phyloP scores from a whole-genome alignment of 306 rosid genomes.

The Carpinus viminea region DNA sequence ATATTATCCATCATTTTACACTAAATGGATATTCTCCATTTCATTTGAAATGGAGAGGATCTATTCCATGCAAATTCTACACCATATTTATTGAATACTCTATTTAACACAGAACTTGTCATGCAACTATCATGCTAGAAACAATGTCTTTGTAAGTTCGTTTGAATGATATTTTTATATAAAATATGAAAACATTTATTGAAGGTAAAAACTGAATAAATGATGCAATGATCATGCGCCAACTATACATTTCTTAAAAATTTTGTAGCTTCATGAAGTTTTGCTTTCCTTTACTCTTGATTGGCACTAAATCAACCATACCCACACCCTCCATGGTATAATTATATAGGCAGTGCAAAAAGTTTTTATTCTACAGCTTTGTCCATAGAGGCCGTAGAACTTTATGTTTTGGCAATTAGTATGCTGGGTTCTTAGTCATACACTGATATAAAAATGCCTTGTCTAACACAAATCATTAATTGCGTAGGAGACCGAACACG shows the following conservation, averaged over 20 bases:
- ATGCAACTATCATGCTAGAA: not conserved
- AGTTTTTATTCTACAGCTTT: not conserved
- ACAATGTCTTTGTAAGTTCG: not conserved
- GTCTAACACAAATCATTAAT: not conserved
- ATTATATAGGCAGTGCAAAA: not conserved
- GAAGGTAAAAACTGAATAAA: no score
- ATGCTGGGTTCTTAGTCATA: no score
- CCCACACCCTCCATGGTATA: slow-evolving; percentile 5
- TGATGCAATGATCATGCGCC: not conserved
- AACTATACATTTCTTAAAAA: not conserved
- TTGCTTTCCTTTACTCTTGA: not conserved
- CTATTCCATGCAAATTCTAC: slow-evolving; percentile 30
- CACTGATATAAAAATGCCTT: not conserved
- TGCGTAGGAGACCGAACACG: slow-evolving; percentile 59
- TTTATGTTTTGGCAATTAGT: no score
- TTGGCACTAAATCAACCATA: slow-evolving; percentile 4
- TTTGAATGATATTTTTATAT: no score
- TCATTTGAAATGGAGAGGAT: no score
- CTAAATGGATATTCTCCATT: no score
- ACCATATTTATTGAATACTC: not conserved
- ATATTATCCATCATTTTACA: no score
- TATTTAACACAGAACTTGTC: not conserved
- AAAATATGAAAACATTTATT: no score
- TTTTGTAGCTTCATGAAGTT: not conserved
- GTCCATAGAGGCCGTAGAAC: no score